A percentile compares a stretch with the other conserved stretches of the same genome.
phyloP scores from a whole-genome alignment of 2,329 filamentous ascomycete species.

The Mollisiaceae sp. region DNA sequence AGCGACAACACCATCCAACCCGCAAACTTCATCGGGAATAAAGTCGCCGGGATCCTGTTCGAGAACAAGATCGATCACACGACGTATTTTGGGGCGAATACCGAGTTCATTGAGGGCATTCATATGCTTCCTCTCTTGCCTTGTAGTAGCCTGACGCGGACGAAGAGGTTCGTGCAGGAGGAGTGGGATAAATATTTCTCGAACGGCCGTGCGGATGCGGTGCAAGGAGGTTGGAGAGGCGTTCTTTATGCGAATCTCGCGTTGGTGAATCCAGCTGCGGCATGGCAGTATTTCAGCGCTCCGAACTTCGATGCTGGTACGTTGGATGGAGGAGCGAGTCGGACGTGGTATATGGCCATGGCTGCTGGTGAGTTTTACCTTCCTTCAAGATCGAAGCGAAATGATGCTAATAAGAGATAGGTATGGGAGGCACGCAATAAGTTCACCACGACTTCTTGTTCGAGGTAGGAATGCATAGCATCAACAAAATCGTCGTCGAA shows the following conservation, averaged over 20 bases:
- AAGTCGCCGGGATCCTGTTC: constrained; percentile 74
- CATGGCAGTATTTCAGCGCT: constrained; percentile 77
- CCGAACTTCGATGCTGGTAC: constrained; percentile 68
- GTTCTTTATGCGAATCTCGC: constrained; percentile 84
- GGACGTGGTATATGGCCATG: constrained; percentile 85
- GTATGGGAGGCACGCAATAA: constrained; percentile 13
- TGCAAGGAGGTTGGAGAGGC: constrained; percentile 82
- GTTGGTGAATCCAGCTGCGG: constrained; percentile 70
- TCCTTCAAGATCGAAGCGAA: not conserved
- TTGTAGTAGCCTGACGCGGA: constrained; percentile 69
- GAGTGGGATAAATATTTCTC: constrained; percentile 85
- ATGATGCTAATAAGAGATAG: constrained; percentile 10
- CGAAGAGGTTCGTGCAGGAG: constrained; percentile 72
- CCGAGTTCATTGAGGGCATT: constrained; percentile 70
- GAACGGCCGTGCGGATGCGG: constrained; percentile 65
- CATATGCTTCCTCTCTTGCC: constrained; percentile 40
- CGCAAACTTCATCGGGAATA: constrained; percentile 79
- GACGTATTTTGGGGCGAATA: constrained; percentile 81
- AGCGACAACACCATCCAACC: constrained; percentile 75
- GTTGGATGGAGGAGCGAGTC: constrained; percentile 81
- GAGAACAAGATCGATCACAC: constrained; percentile 96
- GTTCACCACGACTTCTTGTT: not conserved
- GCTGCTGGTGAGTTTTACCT: constrained; percentile 62
- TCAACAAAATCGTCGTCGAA: not conserved
- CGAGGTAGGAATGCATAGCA: not conserved